Conservation (phyloP, 2,329 filamentous ascomycete species). For the Xylariaceae sp. region DNA sequence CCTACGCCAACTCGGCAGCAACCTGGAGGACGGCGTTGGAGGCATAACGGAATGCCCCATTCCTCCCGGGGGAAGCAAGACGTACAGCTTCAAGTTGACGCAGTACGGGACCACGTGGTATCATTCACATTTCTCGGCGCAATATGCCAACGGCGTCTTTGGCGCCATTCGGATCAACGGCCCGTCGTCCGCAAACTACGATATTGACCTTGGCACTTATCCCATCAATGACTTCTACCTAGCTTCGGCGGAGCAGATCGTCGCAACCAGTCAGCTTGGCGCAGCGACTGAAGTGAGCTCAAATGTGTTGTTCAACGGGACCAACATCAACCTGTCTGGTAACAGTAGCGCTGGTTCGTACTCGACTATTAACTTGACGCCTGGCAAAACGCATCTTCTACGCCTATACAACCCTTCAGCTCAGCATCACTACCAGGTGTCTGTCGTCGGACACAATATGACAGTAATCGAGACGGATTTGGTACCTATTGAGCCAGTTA, state of each 20-base stretch:
- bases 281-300: conserved; percentile 25
- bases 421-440: conserved; percentile 46
- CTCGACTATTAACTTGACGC: conserved; percentile 29
- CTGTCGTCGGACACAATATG: conserved; percentile 30
- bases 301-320: conserved; percentile 44
- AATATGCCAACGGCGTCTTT: conserved; percentile 43
- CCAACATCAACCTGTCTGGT: conserved; percentile 26
- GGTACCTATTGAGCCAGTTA: not conserved
- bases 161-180: conserved; percentile 45
- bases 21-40: conserved; percentile 35
- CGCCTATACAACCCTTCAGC: conserved; percentile 48
- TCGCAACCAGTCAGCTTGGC: conserved; percentile 11
- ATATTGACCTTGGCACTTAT: conserved; percentile 49
- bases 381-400: conserved; percentile 45
- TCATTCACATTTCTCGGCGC: conserved; percentile 42
- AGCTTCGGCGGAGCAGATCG: not conserved
- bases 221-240: conserved; percentile 51
- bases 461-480: conserved; percentile 2
- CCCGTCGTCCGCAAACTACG: conserved; percentile 38
- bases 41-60: conserved; percentile 36
- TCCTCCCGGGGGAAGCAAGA: conserved; percentile 18
- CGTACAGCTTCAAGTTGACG: conserved; percentile 20
- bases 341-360: conserved; percentile 28
- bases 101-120: conserved; percentile 32
- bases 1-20: conserved; percentile 33